Base-by-base conservation (phyloP, 306 rosid species). In the Chamaecrista fasciculata region DNA sequence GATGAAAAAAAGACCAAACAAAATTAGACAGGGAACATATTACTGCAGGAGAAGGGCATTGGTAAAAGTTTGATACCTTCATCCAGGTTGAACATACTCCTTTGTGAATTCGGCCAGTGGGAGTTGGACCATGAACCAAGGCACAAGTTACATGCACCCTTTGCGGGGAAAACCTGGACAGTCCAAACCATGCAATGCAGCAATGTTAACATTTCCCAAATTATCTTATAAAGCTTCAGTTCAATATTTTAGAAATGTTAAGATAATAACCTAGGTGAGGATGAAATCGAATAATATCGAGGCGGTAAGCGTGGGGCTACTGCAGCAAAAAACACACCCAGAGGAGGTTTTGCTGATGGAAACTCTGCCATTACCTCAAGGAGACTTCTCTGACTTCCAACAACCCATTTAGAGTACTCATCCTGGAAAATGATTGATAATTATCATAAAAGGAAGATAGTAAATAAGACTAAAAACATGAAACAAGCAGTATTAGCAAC, bases 81-180 rank as follows among this genome's bases (percentile, higher is more conserved):
- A 95, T 95, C 99, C 99, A 95, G 76, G 94, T 87, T 43, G 99
- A 95, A 72, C 96, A 91, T 11, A 95, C 81, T 85, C 99, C 99
- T 86, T 86, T 95, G 89, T 95, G 99, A 77, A 91, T 83, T 77
- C 97, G 84, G 20, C 99, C 99, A 1, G 99, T 89, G 39, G 97
- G 95, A 57, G 88, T 91, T 55, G 93, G 91, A 73, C 95, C 97
- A 73, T 81, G 71, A 46, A 95, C 99, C 85, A 95, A 81, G 44
- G 99, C 96, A 83, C 96, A 91, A 55, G 99, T 89, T 53, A 95
- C 97, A 81, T 95, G 97, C 42, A 95, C 88, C 68, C 88, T 83
- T 76, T 84, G 67, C 1, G 89, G 83, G 34, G 85, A 80, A 79
- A 84, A 80, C 80, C 99, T 95, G 83, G 60, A 62, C 61, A 67